phyloP scores from a whole-genome alignment of 164 flowering plant genomes.

The Annona squamosa region DNA sequence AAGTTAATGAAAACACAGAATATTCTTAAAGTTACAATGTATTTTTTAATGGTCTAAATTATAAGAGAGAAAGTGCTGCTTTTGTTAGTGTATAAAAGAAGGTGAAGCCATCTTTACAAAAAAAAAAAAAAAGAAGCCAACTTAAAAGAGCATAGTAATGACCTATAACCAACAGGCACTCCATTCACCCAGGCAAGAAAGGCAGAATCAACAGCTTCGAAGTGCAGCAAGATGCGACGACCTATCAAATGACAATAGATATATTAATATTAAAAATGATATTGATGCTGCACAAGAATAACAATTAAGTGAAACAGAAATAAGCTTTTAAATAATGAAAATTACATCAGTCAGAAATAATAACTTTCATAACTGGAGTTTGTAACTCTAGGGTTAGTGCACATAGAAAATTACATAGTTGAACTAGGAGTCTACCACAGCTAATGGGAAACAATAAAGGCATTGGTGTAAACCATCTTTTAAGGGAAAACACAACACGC shows the following conservation, averaged over 20 bases:
- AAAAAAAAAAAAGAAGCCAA: not conserved
- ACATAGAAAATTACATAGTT: too few species aligned
- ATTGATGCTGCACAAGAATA: not conserved
- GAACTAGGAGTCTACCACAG: too few species aligned
- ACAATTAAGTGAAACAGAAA: not conserved
- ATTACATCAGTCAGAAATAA: not conserved
- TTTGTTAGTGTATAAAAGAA: too few species aligned
- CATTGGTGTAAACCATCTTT: too few species aligned
- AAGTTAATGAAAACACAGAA: too few species aligned
- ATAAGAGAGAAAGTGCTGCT: too few species aligned
- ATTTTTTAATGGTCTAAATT: too few species aligned
- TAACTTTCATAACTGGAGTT: not conserved
- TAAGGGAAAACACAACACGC: too few species aligned
- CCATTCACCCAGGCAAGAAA: slow-evolving; percentile 91
- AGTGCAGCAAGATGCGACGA: slow-evolving; percentile 82
- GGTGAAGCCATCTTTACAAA: too few species aligned
- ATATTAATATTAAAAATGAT: not conserved
- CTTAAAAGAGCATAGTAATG: slow-evolving; percentile 3
- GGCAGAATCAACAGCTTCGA: slow-evolving; percentile 98
- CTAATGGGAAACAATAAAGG: too few species aligned
- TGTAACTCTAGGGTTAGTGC: too few species aligned
- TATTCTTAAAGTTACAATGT: too few species aligned
- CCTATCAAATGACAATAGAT: slow-evolving; percentile 34
- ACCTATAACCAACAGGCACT: slow-evolving; percentile 84
- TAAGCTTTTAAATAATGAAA: not conserved